These are phyloP conservation scores for Mariannaea sp. DNA, from an alignment of 2,329 filamentous ascomycete genomes.

Conservation along the genomic window DNA sequence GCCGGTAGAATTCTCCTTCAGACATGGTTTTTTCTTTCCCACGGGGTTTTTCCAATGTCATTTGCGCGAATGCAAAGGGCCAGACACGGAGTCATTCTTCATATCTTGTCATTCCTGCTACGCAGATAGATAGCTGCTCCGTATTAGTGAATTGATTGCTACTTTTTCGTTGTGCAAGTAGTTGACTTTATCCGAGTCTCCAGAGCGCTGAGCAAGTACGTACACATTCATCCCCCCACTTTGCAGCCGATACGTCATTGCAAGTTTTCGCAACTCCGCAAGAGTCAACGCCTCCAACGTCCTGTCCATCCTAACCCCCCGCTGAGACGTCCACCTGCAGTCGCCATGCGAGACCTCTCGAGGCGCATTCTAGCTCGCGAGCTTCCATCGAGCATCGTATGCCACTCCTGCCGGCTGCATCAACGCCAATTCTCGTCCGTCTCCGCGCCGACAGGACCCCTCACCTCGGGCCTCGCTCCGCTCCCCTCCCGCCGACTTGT, in stretches of 20 bases:
- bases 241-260: not conserved
- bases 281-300: not conserved
- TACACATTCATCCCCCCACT: not conserved
- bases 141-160: too few relatives aligned
- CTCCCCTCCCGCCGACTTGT: slow-evolving; percentile 81
- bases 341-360: slow-evolving; percentile 35
- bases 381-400: slow-evolving; percentile 30
- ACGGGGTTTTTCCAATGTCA: too few relatives aligned
- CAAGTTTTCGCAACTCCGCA: not conserved
- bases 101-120: too few relatives aligned
- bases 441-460: slow-evolving; percentile 47
- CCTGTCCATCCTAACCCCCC: not conserved
- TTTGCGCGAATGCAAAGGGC: too few relatives aligned
- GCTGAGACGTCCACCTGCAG: not conserved
- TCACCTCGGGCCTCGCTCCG: slow-evolving; percentile 53
- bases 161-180: too few relatives aligned
- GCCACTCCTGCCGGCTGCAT: slow-evolving; percentile 41
- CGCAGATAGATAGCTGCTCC: too few relatives aligned
- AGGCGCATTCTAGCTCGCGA: slow-evolving; percentile 27
- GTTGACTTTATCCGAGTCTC: too few relatives aligned
- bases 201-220: not conserved
- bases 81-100: too few relatives aligned
- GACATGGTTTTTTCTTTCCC: too few relatives aligned
- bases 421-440: slow-evolving; percentile 41
- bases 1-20: too few relatives aligned